A percentile compares a stretch with the other conserved stretches of the same genome.
Conservation (phyloP, 2,329 filamentous ascomycete genomes). For the Arthrobotrys conoides region DNA sequence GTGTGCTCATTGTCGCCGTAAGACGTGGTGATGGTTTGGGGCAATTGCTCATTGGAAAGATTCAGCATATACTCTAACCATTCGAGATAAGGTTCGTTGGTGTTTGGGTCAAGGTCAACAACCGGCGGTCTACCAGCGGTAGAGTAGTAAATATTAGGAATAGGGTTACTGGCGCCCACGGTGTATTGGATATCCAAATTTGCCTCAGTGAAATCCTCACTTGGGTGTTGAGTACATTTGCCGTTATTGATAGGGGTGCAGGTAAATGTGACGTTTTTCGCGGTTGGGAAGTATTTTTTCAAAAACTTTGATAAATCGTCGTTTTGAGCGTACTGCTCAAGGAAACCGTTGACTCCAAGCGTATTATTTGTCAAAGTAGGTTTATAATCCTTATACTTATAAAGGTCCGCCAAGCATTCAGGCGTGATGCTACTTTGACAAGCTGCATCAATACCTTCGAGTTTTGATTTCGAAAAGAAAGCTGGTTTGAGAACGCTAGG, state of each 20-base stretch:
- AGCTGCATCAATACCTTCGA: conserved; percentile 42
- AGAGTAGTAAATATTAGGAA: conserved; percentile 72
- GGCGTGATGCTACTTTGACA: conserved; percentile 66
- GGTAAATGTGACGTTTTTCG: conserved; percentile 68
- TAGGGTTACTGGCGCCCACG: conserved; percentile 72
- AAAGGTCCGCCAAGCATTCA: conserved; percentile 65
- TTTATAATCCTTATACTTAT: conserved; percentile 63
- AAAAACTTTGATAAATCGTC: conserved; percentile 69
- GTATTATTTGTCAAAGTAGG: conserved; percentile 30
- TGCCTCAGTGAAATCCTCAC: conserved; percentile 69
- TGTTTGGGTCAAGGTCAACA: conserved; percentile 70
- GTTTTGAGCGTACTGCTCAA: conserved; percentile 65
- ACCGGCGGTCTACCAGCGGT: conserved; percentile 72
- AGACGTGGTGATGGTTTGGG: conserved; percentile 75
- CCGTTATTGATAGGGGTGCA: conserved; percentile 68
- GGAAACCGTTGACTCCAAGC: conserved; percentile 64
- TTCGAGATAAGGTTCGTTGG: conserved; percentile 78
- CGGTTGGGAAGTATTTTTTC: conserved; percentile 69
- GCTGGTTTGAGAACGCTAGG: conserved; percentile 16
- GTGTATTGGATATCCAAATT: conserved; percentile 75
- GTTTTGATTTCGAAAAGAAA: not conserved
- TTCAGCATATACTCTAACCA: conserved; percentile 75
- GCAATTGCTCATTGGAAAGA: conserved; percentile 70
- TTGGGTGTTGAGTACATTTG: conserved; percentile 67
- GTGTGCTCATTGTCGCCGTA: conserved; percentile 79